phyloP scores from a whole-genome alignment of 2,329 filamentous ascomycete genomes.

The Chalaropsis thielavioides region DNA sequence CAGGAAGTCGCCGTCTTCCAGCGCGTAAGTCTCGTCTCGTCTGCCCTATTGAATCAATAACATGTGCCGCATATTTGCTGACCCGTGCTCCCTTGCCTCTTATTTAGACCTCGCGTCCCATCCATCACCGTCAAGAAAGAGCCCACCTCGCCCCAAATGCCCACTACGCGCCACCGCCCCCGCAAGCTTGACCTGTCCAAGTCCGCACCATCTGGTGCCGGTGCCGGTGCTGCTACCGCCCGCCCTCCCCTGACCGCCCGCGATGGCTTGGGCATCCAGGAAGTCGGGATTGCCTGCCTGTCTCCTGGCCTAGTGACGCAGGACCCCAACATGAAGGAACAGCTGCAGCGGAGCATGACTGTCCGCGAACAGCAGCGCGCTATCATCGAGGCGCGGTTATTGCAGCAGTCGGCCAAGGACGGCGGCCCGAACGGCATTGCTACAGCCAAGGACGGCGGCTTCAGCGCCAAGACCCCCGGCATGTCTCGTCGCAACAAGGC shows the following conservation, averaged over 20 bases:
- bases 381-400: conserved; percentile 82
- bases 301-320: conserved; percentile 94
- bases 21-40: conserved; percentile 36
- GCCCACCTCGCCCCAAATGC: conserved; percentile 70
- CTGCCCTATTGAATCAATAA: not conserved
- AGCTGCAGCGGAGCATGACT: conserved; percentile 83
- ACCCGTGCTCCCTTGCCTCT: conserved; percentile 25
- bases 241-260: conserved; percentile 62
- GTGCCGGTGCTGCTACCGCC: conserved; percentile 43
- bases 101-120: conserved; percentile 42
- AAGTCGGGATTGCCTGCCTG: conserved; percentile 84
- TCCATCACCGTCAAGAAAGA: conserved; percentile 97
- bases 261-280: conserved; percentile 70
- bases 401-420: conserved; percentile 71
- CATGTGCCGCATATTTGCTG: conserved; percentile 12
- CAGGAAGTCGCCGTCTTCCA: conserved; percentile 42
- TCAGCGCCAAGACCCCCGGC: conserved; percentile 55
- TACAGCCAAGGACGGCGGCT: conserved; percentile 32
- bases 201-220: conserved; percentile 37
- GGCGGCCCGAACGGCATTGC: conserved; percentile 36
- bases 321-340: conserved; percentile 91
- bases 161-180: conserved; percentile 58
- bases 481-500: conserved; percentile 63
- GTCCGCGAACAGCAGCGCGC: conserved; percentile 87
- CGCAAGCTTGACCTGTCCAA: conserved; percentile 66